A percentile compares a stretch with the other conserved stretches of the same genome.
Conservation (phyloP, 257 asterid species). For the Solanum piurae region DNA sequence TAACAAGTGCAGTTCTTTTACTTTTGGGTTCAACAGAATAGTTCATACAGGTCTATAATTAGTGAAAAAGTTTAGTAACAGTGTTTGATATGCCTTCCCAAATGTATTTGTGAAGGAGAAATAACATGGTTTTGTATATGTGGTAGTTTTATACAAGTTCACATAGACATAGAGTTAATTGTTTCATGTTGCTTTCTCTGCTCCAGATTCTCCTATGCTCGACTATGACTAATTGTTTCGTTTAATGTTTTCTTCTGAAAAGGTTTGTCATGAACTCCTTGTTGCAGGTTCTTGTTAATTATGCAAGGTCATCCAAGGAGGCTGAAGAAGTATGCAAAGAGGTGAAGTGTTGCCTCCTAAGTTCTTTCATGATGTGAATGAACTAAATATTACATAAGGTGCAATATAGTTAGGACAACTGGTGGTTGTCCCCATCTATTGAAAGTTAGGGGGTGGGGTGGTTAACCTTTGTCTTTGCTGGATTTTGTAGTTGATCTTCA, state of each 20-base stretch:
- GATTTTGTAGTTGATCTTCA: not conserved
- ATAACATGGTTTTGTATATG: not conserved
- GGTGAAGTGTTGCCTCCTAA: slow-evolving; percentile 5
- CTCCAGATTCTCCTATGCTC: not conserved
- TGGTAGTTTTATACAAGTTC: not conserved
- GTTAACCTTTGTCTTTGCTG: not conserved
- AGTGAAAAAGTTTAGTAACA: not conserved
- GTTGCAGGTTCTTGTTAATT: slow-evolving; percentile 83
- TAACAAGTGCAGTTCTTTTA: not conserved
- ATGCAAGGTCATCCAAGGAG: slow-evolving; percentile 96
- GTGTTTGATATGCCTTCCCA: not conserved
- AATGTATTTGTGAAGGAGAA: not conserved
- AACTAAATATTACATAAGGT: not conserved
- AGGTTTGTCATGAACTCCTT: slow-evolving; percentile 7
- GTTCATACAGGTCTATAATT: not conserved
- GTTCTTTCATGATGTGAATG: not conserved
- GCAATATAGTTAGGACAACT: not conserved
- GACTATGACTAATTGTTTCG: not conserved
- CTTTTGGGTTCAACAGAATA: not conserved
- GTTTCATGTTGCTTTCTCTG: not conserved
- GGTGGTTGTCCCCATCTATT: not conserved
- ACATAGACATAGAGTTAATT: not conserved
- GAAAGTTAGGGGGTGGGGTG: not conserved
- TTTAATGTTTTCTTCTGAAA: not conserved
- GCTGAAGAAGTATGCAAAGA: slow-evolving; percentile 80